A percentile compares a stretch with the other conserved stretches of the same genome.
phyloP scores from a whole-genome alignment of 176 grass and related monocot species.

The Zizania latifolia region DNA sequence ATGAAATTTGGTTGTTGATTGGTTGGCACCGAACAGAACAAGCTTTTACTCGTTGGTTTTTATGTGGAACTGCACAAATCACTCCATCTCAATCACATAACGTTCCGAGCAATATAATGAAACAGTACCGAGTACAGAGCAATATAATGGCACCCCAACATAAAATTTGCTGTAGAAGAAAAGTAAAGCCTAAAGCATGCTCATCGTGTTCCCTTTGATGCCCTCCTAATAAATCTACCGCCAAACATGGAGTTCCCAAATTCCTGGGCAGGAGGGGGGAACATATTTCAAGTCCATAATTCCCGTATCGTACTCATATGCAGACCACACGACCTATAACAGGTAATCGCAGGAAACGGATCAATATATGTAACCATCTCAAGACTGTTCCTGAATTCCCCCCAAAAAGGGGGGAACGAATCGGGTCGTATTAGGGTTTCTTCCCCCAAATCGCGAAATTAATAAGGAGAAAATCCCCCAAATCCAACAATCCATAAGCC shows the following conservation, averaged over 20 bases:
- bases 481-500: not conserved
- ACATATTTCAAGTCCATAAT: not conserved
- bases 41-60: conserved; percentile 12
- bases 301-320: not conserved
- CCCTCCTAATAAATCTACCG: not conserved
- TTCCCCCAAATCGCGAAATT: not conserved
- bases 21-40: conserved; percentile 22
- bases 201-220: not conserved
- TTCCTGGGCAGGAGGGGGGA: not conserved
- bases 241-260: too few relatives aligned
- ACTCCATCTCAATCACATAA: not conserved
- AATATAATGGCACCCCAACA: not conserved
- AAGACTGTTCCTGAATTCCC: not conserved
- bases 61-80: conserved; percentile 22
- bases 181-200: not conserved
- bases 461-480: not conserved
- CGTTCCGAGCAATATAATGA: not conserved
- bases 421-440: not conserved
- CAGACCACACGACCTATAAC: not conserved
- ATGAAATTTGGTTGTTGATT: conserved; percentile 68
- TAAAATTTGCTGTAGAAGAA: not conserved
- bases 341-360: not conserved
- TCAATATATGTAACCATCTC: not conserved
- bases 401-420: not conserved
- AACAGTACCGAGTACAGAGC: not conserved